Percentiles rank a stretch among this genome's conserved stretches.
phyloP scores from a whole-genome alignment of 164 flowering plant genomes.

The Kingdonia uniflora region DNA sequence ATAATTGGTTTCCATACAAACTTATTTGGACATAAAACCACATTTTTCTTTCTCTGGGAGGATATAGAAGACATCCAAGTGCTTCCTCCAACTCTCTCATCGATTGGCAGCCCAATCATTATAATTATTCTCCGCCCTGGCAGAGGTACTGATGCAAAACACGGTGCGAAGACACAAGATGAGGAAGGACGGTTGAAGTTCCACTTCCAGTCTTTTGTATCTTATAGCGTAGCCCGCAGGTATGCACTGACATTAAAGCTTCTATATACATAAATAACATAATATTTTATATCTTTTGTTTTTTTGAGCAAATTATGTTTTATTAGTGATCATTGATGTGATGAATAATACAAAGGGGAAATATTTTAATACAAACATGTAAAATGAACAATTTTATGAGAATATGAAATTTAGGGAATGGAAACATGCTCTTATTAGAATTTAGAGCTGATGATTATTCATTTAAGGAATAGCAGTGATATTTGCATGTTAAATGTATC shows the following conservation, averaged over 20 bases:
- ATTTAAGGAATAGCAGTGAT: too few species aligned
- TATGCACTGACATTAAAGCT: slow-evolving; percentile 13
- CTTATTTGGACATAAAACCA: slow-evolving; percentile 83
- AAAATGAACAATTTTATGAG: too few species aligned
- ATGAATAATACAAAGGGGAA: too few species aligned
- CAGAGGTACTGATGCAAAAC: slow-evolving; percentile 82
- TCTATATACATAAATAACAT: too few species aligned
- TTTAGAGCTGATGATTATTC: too few species aligned
- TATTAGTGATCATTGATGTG: too few species aligned
- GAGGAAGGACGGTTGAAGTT: slow-evolving; percentile 85
- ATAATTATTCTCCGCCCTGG: slow-evolving; percentile 66
- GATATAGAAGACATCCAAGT: slow-evolving; percentile 87
- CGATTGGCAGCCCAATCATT: slow-evolving; percentile 90
- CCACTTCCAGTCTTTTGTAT: slow-evolving; percentile 92
- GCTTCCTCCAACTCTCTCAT: slow-evolving; percentile 59
- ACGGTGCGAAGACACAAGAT: slow-evolving; percentile 85
- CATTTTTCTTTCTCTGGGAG: slow-evolving; percentile 92
- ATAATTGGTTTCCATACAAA: slow-evolving; percentile 85
- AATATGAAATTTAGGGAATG: too few species aligned
- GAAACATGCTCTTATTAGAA: too few species aligned
- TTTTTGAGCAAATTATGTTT: too few species aligned
- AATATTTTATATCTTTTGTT: too few species aligned
- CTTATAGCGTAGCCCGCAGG: slow-evolving; percentile 75
- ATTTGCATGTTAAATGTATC: too few species aligned
- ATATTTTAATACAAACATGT: too few species aligned